phyloP scores from a whole-genome alignment of 768 basidiomycete genomes.

The Suillus plorans region DNA sequence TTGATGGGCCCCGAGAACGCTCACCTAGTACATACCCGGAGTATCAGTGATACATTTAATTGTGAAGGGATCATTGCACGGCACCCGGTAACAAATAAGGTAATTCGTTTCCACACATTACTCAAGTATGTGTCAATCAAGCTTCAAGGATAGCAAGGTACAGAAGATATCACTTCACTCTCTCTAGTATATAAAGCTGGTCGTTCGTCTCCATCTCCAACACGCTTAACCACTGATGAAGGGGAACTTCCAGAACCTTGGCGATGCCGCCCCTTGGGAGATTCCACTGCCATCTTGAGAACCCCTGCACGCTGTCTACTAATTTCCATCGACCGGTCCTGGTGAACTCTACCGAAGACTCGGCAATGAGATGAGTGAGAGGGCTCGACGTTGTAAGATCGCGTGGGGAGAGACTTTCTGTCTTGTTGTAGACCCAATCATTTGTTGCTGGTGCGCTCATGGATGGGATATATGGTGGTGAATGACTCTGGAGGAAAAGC shows the following conservation, averaged over 20 bases:
- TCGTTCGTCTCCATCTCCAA: conserved; percentile 39
- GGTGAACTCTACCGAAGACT: conserved; percentile 31
- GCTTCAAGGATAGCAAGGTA: neutral
- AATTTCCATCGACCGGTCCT: conserved; percentile 39
- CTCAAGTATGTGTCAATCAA: neutral
- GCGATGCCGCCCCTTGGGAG: conserved; percentile 18
- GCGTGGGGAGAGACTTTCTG: conserved; percentile 55
- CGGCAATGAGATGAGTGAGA: conserved; percentile 67
- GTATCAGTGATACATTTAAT: no score
- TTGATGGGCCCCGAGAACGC: no score
- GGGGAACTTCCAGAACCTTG: conserved; percentile 22
- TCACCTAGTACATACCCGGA: no score
- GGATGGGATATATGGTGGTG: conserved; percentile 48
- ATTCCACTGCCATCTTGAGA: conserved; percentile 39
- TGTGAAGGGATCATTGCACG: no score
- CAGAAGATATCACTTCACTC: conserved; percentile 12
- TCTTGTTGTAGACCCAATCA: conserved; percentile 79
- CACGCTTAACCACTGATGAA: conserved; percentile 23
- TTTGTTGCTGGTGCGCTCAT: conserved; percentile 13
- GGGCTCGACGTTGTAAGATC: conserved; percentile 38
- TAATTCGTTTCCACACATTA: no score
- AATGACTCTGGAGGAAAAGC: conserved; percentile 74
- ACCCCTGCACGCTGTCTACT: conserved; percentile 45
- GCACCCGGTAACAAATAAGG: no score
- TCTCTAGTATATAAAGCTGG: conserved; percentile 52